phyloP scores from a whole-genome alignment of 306 rosid species.

The Arachis hypogaea region DNA sequence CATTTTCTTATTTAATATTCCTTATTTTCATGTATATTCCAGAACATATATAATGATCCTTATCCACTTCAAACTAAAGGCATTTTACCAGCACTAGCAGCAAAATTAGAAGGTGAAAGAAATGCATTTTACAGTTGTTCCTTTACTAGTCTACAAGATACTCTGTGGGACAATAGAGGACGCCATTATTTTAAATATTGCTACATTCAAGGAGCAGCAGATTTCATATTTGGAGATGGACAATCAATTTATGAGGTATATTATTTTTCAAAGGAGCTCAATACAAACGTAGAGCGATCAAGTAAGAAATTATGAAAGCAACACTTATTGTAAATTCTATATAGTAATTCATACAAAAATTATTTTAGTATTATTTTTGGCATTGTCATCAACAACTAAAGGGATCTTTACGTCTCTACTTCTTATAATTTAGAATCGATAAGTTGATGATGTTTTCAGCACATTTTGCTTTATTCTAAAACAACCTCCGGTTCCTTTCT shows the following conservation, averaged over 20 bases:
- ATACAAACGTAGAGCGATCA: no score
- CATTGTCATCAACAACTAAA: no score
- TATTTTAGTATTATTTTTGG: no score
- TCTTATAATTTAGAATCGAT: no score
- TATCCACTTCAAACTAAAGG: neutral
- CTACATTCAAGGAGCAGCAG: constrained; percentile 46
- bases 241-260: constrained; percentile 48
- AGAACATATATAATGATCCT: constrained; percentile 38
- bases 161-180: constrained; percentile 37
- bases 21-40: neutral
- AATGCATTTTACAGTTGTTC: constrained; percentile 24
- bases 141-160: constrained; percentile 50
- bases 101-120: constrained; percentile 38
- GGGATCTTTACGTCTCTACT: no score
- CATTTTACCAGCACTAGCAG: constrained; percentile 40
- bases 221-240: constrained; percentile 50
- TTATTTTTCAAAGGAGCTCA: no score
- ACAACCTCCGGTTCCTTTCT: no score
- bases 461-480: no score
- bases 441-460: no score
- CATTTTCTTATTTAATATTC: neutral
- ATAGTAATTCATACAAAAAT: no score
- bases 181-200: constrained; percentile 43
- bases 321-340: no score
- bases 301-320: no score